These are phyloP conservation scores for Heritiera littoralis DNA, from an alignment of 345 rosid genomes.

Conservation along the genomic window DNA sequence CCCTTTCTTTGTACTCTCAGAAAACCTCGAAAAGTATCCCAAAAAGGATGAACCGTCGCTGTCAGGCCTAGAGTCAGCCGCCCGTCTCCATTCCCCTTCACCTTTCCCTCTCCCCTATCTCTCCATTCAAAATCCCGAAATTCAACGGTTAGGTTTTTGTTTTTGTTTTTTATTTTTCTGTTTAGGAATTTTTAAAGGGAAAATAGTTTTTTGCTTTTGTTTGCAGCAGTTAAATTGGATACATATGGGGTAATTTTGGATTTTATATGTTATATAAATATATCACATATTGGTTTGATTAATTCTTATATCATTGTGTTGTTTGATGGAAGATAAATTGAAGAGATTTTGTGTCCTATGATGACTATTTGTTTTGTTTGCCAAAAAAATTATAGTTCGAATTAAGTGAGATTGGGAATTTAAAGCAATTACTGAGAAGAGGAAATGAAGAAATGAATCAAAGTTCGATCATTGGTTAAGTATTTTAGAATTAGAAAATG, in stretches of 20 bases:
- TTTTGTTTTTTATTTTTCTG: not conserved
- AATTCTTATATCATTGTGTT: not conserved
- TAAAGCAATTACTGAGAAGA: not conserved
- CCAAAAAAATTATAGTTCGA: not conserved
- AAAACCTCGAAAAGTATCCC: not conserved
- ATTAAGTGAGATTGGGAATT: not conserved
- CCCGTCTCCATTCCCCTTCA: too few relatives aligned
- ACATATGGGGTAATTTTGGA: not conserved
- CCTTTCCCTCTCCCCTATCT: too few relatives aligned
- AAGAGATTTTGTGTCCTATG: not conserved
- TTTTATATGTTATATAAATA: not conserved
- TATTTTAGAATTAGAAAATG: conserved; percentile 32
- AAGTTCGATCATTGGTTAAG: not conserved
- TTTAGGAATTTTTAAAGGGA: not conserved
- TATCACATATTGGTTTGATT: not conserved
- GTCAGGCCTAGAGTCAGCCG: not conserved
- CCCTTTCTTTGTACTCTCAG: not conserved
- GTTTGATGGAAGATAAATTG: not conserved
- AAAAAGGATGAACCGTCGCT: not conserved
- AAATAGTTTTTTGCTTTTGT: not conserved
- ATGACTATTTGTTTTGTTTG: not conserved
- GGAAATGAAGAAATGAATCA: too few relatives aligned
- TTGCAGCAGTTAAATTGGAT: not conserved
- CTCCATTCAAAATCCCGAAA: too few relatives aligned
- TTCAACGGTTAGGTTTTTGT: too few relatives aligned